Evolutionary conservation across 169 alveolate species (phyloP).

Genomic region (Plasmodium cynomolgi): DNA sequence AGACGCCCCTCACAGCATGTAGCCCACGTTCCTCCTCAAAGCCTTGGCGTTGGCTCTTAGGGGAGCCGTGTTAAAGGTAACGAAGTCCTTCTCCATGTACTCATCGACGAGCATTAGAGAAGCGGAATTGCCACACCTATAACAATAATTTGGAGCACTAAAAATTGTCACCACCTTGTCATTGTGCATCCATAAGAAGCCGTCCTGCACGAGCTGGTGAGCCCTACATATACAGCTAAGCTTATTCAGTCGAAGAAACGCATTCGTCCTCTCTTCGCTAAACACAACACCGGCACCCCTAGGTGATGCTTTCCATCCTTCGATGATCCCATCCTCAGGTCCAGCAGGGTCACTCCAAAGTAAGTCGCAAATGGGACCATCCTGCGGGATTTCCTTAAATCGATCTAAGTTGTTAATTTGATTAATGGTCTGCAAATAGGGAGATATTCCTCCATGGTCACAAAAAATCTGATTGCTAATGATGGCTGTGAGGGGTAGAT

Average conservation of each 20-base stretch:
- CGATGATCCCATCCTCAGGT: slow-evolving; percentile 83
- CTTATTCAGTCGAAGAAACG: slow-evolving; percentile 93
- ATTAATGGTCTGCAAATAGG: slow-evolving; percentile 93
- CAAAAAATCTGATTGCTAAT: slow-evolving; percentile 95
- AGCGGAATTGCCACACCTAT: slow-evolving; percentile 96
- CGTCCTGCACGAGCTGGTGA: slow-evolving; percentile 97
- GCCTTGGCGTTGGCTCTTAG: slow-evolving; percentile 68
- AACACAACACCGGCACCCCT: slow-evolving; percentile 99
- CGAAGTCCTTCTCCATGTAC: slow-evolving; percentile 89
- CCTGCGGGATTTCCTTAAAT: slow-evolving; percentile 96
- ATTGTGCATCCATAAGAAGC: slow-evolving; percentile 93
- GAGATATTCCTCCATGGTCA: slow-evolving; percentile 98
- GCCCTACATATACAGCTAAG: slow-evolving; percentile 96
- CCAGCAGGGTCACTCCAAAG: slow-evolving; percentile 99
- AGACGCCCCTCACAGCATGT: slow-evolving; percentile 10
- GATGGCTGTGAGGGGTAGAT: slow-evolving; percentile 96
- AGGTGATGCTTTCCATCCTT: slow-evolving; percentile 96
- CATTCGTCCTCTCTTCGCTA: slow-evolving; percentile 94
- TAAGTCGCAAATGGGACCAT: slow-evolving; percentile 99
- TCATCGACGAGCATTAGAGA: slow-evolving; percentile 97
- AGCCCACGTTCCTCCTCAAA: slow-evolving; percentile 25
- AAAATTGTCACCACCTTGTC: slow-evolving; percentile 94
- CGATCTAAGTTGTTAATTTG: slow-evolving; percentile 90
- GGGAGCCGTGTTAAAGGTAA: slow-evolving; percentile 92
- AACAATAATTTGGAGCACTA: slow-evolving; percentile 97